phyloP scores from a whole-genome alignment of 805 yeast genomes.

The Pichia eremophila region DNA sequence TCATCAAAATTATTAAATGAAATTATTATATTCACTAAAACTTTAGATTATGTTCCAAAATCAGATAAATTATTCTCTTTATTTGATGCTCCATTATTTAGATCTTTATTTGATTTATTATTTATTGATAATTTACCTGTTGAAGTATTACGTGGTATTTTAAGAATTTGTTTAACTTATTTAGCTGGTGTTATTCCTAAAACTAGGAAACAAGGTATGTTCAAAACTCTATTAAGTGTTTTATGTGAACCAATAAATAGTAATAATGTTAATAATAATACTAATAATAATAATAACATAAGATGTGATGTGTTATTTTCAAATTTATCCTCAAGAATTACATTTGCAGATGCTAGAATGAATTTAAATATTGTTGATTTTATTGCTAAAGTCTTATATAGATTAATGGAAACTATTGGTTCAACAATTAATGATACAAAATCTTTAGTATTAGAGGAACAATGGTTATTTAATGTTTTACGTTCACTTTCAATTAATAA shows the following conservation, averaged over 20 bases:
- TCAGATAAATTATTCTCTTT: slow-evolving; percentile 16
- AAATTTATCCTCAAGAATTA: slow-evolving; percentile 33
- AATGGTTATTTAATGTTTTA: slow-evolving; percentile 7
- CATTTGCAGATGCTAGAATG: slow-evolving; percentile 35
- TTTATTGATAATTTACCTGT: slow-evolving; percentile 13
- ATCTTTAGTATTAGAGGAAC: slow-evolving; percentile 23
- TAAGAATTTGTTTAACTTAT: slow-evolving; percentile 27
- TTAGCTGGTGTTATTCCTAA: slow-evolving; percentile 36
- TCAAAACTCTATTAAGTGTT: slow-evolving; percentile 16
- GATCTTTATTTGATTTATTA: slow-evolving; percentile 16
- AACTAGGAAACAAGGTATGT: slow-evolving; percentile 22
- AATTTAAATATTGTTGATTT: slow-evolving; percentile 35
- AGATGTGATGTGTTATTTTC: slow-evolving; percentile 24
- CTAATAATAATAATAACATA: slow-evolving; percentile 25
- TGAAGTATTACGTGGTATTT: slow-evolving; percentile 18
- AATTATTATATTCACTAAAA: slow-evolving; percentile 43
- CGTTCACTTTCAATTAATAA: slow-evolving; percentile 6
- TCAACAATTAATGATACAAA: neutral
- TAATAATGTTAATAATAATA: slow-evolving; percentile 14
- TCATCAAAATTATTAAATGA: slow-evolving; percentile 38
- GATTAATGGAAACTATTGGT: slow-evolving; percentile 29
- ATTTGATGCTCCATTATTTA: slow-evolving; percentile 19
- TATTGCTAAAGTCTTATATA: slow-evolving; percentile 34
- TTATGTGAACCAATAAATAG: slow-evolving; percentile 15
- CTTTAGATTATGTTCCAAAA: slow-evolving; percentile 37